A percentile compares a stretch with the other conserved stretches of the same genome.
phyloP scores from a whole-genome alignment of 306 rosid genomes.

The Castanopsis chinensis region DNA sequence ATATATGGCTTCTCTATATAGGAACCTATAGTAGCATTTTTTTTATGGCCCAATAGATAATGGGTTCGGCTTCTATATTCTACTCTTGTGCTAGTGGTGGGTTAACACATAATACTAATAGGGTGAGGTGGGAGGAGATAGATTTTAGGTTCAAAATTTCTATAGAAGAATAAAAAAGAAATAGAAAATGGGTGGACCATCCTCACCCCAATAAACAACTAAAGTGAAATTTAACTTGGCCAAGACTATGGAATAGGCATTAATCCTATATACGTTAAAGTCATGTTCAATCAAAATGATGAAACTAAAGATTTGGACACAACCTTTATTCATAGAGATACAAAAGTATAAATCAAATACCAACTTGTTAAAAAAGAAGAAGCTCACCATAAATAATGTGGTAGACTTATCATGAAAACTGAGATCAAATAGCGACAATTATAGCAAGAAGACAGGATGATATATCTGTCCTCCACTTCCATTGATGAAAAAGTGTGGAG shows the following conservation, averaged over 20 bases:
- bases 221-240: not conserved
- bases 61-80: not conserved
- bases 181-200: not conserved
- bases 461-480: slow-evolving; percentile 31
- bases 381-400: slow-evolving; percentile 20
- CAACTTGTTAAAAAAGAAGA: too few species aligned
- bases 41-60: not conserved
- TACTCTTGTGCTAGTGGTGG: not conserved
- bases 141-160: too few species aligned
- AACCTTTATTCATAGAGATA: too few species aligned
- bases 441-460: slow-evolving; percentile 36
- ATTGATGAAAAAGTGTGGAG: slow-evolving; percentile 10
- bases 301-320: slow-evolving; percentile 1
- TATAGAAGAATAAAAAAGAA: not conserved
- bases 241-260: not conserved
- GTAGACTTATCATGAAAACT: slow-evolving; percentile 30
- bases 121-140: too few species aligned
- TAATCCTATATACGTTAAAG: not conserved
- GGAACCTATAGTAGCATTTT: not conserved
- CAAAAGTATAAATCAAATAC: too few species aligned
- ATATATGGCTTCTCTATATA: not conserved
- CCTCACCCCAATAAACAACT: not conserved
- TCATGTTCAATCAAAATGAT: not conserved
- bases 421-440: slow-evolving; percentile 31
- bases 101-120: too few species aligned